A percentile compares a stretch with the other conserved stretches of the same genome.
These are phyloP conservation scores for Podila verticillata DNA, from an alignment of 192 early-diverging fungal species.

Conservation along the genomic window DNA sequence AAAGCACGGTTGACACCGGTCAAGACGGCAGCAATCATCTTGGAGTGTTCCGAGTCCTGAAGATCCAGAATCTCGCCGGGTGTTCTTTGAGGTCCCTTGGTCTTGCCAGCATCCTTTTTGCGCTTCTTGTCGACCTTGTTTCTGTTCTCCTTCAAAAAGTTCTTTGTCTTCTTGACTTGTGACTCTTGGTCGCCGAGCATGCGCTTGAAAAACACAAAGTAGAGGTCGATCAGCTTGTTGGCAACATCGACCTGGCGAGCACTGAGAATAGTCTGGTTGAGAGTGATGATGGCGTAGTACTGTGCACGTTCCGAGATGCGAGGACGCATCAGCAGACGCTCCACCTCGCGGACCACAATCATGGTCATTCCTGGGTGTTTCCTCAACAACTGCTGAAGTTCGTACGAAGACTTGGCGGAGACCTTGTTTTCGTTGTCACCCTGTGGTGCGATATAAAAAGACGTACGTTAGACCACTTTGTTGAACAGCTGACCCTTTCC, in stretches of 20 bases:
- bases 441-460: slow-evolving; percentile 6
- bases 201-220: slow-evolving; percentile 90
- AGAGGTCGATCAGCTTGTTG: slow-evolving; percentile 87
- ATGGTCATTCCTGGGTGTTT: slow-evolving; percentile 88
- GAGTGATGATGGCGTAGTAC: slow-evolving; percentile 91
- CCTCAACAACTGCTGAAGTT: slow-evolving; percentile 80
- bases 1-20: slow-evolving; percentile 97
- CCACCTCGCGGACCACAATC: slow-evolving; percentile 87
- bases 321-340: slow-evolving; percentile 84
- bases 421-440: slow-evolving; percentile 92
- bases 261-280: slow-evolving; percentile 93
- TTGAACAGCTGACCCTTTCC: too few species aligned
- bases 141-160: slow-evolving; percentile 48
- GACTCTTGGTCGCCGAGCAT: slow-evolving; percentile 68
- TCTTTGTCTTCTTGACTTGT: slow-evolving; percentile 46
- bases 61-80: slow-evolving; percentile 44
- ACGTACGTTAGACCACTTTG: background rate
- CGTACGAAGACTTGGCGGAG: slow-evolving; percentile 83
- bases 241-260: slow-evolving; percentile 77
- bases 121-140: slow-evolving; percentile 63
- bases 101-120: slow-evolving; percentile 55
- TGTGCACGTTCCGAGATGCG: slow-evolving; percentile 80
- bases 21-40: slow-evolving; percentile 90
- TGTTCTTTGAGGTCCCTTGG: slow-evolving; percentile 38
- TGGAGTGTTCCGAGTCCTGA: slow-evolving; percentile 75